Evolutionary conservation across 179 eudicot genomes (phyloP).

Genomic region (Spinacia oleracea): DNA sequence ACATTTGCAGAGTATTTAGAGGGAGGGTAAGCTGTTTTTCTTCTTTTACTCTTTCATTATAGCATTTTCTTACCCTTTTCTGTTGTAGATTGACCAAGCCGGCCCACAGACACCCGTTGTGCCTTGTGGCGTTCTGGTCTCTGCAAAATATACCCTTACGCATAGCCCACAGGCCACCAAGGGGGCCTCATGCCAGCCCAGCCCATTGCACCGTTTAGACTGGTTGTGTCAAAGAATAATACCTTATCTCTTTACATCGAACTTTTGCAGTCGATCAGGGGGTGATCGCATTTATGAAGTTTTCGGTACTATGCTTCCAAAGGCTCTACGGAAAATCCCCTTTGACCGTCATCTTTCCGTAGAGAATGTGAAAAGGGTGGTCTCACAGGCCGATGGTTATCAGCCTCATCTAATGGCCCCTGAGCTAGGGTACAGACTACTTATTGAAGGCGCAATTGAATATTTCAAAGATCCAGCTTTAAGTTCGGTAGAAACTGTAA

Average conservation of each 20-base stretch:
- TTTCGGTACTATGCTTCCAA: constrained; percentile 56
- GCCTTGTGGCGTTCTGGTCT: neutral
- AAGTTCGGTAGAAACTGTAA: constrained; percentile 68
- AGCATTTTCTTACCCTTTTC: no score
- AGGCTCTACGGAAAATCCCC: constrained; percentile 55
- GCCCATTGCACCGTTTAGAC: no score
- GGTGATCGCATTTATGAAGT: constrained; percentile 59
- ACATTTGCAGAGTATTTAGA: constrained; percentile 67
- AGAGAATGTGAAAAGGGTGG: constrained; percentile 52
- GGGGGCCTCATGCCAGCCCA: neutral
- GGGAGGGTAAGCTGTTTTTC: constrained; percentile 53
- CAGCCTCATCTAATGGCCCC: constrained; percentile 75
- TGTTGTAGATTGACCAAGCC: neutral
- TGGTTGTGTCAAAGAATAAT: neutral
- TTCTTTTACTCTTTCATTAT: neutral
- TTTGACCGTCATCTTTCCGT: constrained; percentile 58
- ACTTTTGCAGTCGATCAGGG: constrained; percentile 56
- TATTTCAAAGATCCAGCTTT: constrained; percentile 59
- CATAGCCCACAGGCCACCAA: no score
- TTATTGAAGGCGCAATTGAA: constrained; percentile 53
- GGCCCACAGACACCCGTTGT: neutral
- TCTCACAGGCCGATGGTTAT: constrained; percentile 70
- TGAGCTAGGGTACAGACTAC: constrained; percentile 66
- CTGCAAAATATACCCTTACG: neutral
- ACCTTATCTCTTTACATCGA: neutral